A percentile compares a stretch with the other conserved stretches of the same genome.
phyloP scores from a whole-genome alignment of 2,329 filamentous ascomycete species.

The Fusarium xylarioides region DNA sequence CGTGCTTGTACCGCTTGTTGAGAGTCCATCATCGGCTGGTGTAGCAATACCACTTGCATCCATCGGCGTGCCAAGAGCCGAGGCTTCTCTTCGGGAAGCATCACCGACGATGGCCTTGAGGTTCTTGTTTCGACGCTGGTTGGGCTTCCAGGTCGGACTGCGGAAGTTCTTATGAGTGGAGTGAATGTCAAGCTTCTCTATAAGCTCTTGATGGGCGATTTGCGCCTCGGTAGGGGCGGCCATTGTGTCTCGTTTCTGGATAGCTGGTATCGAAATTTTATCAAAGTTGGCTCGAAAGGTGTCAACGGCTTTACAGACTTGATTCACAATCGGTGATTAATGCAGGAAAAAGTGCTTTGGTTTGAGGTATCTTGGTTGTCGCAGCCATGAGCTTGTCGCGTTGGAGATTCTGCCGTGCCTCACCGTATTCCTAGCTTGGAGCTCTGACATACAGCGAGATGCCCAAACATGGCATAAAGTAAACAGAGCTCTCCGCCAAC shows the following conservation, averaged over 20 bases:
- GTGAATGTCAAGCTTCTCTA: slow-evolving; percentile 93
- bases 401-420: slow-evolving; percentile 46
- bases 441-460: slow-evolving; percentile 2
- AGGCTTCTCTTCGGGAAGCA: slow-evolving; percentile 88
- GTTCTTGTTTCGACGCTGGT: slow-evolving; percentile 97
- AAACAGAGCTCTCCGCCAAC: slow-evolving; percentile 35
- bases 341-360: not conserved
- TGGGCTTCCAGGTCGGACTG: slow-evolving; percentile 88
- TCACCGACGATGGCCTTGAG: slow-evolving; percentile 96
- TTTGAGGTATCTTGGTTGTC: not conserved
- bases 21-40: slow-evolving; percentile 63
- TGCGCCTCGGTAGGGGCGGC: slow-evolving; percentile 75
- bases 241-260: slow-evolving; percentile 52
- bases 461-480: slow-evolving; percentile 18
- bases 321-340: not conserved
- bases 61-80: slow-evolving; percentile 79
- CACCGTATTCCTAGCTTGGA: slow-evolving; percentile 41
- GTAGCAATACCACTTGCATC: slow-evolving; percentile 81
- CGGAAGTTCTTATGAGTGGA: slow-evolving; percentile 88
- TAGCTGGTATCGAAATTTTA: not conserved
- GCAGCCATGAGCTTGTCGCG: slow-evolving; percentile 24
- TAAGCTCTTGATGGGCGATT: slow-evolving; percentile 83
- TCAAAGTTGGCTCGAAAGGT: not conserved
- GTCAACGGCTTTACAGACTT: not conserved
- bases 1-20: slow-evolving; percentile 67